These are phyloP conservation scores for Kodamaea fungicola DNA, from an alignment of 1,139 yeast genomes.

Conservation along the genomic window DNA sequence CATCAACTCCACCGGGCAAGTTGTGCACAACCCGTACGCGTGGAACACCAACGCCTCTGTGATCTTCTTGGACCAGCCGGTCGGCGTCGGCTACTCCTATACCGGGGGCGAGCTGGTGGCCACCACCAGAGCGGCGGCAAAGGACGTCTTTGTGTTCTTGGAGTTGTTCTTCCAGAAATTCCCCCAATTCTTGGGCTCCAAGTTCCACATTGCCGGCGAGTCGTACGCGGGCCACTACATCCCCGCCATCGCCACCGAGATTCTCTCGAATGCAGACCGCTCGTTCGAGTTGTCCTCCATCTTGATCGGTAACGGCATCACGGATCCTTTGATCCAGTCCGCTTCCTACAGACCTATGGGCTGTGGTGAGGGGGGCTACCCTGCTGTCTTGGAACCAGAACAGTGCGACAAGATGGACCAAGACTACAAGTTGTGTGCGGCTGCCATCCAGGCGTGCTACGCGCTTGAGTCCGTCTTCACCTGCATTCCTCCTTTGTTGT, in stretches of 20 bases:
- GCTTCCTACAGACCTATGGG: conserved; percentile 77
- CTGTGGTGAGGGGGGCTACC: conserved; percentile 78
- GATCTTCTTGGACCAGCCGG: conserved; percentile 71
- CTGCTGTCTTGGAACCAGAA: conserved; percentile 58
- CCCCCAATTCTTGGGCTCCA: conserved; percentile 54
- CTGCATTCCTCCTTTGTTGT: conserved; percentile 53
- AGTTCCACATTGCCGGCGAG: conserved; percentile 84
- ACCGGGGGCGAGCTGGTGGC: conserved; percentile 53
- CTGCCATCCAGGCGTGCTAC: conserved; percentile 53
- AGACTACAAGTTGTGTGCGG: conserved; percentile 56
- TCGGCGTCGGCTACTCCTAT: conserved; percentile 75
- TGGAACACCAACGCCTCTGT: conserved; percentile 72
- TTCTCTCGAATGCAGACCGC: conserved; percentile 60
- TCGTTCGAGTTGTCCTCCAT: conserved; percentile 67
- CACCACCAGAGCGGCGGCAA: conserved; percentile 68
- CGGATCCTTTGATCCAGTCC: conserved; percentile 70
- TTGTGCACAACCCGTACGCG: conserved; percentile 57
- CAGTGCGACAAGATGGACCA: conserved; percentile 53
- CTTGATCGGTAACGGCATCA: conserved; percentile 80
- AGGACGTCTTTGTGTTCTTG: conserved; percentile 74
- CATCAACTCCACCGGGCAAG: conserved; percentile 46
- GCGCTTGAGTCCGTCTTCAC: conserved; percentile 39
- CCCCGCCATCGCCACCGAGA: conserved; percentile 75
- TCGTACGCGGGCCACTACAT: conserved; percentile 87
- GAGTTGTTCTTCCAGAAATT: conserved; percentile 74